These are phyloP conservation scores for Alternaria sp. DNA, from an alignment of 2,329 filamentous ascomycete species.

Conservation along the genomic window DNA sequence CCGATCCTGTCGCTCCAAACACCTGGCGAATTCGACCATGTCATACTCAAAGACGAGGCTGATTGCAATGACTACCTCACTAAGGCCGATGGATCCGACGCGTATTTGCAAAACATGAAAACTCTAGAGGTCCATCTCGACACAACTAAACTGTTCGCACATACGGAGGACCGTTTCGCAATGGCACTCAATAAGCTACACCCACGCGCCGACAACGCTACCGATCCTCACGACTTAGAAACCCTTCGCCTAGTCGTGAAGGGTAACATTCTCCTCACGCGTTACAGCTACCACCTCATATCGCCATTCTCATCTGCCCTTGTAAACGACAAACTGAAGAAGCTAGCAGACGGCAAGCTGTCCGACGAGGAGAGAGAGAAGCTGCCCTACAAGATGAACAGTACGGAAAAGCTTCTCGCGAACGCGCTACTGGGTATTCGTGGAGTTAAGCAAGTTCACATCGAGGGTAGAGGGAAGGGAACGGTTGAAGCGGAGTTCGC, in stretches of 20 bases:
- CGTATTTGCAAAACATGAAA: not conserved
- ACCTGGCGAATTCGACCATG: not conserved
- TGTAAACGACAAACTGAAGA: not conserved
- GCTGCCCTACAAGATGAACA: constrained; percentile 11
- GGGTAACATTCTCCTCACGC: not conserved
- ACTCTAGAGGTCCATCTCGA: not conserved
- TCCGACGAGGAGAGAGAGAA: constrained; percentile 7
- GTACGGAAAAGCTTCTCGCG: constrained; percentile 15
- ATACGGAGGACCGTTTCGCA: not conserved
- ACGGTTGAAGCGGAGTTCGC: not conserved
- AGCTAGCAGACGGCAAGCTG: not conserved
- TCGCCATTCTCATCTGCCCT: not conserved
- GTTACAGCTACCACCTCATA: not conserved
- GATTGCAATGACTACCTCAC: not conserved
- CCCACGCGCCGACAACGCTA: not conserved
- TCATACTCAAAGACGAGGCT: not conserved
- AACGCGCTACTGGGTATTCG: constrained; percentile 26
- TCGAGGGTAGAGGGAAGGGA: not conserved
- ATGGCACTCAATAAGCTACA: not conserved
- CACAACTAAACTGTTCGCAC: not conserved
- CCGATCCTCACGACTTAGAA: not conserved
- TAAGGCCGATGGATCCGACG: no score
- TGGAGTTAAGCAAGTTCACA: constrained; percentile 14
- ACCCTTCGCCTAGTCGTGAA: not conserved
- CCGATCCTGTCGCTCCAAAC: not conserved